Percentiles rank a stretch among this genome's conserved stretches.
phyloP scores from a whole-genome alignment of 1,284 basidiomycete species.

The Exsudoporus floridanus region DNA sequence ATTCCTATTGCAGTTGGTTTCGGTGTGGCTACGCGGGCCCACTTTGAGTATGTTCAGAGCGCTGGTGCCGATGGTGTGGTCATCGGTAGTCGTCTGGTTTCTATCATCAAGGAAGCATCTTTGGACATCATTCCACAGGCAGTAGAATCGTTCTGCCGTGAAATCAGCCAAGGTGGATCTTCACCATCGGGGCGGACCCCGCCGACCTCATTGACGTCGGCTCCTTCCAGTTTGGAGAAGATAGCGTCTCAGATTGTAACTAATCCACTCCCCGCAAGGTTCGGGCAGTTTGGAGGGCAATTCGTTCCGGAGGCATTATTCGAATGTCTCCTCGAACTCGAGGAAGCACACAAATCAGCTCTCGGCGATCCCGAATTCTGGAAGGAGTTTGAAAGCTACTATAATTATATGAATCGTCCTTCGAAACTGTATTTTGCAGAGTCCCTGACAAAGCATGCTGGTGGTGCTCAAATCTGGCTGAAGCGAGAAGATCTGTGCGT shows the following conservation, averaged over 20 bases:
- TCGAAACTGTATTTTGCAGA: constrained; percentile 49
- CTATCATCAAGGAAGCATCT: constrained; percentile 71
- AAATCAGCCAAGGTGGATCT: constrained; percentile 65
- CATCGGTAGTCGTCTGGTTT: constrained; percentile 85
- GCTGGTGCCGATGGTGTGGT: constrained; percentile 95
- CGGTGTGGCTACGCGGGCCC: constrained; percentile 89
- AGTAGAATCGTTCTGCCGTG: constrained; percentile 76
- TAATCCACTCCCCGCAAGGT: constrained; percentile 70
- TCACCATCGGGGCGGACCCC: constrained; percentile 36
- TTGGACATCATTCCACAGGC: constrained; percentile 51
- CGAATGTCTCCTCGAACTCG: constrained; percentile 88
- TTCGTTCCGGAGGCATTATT: constrained; percentile 95
- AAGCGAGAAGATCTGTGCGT: constrained; percentile 93
- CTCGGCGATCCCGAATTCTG: constrained; percentile 89
- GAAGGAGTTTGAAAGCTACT: constrained; percentile 89
- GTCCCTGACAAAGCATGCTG: constrained; percentile 44
- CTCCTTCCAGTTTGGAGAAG: constrained; percentile 1
- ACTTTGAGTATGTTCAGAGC: constrained; percentile 83
- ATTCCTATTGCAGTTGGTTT: constrained; percentile 92
- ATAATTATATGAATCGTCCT: constrained; percentile 63
- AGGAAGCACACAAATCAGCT: constrained; percentile 86
- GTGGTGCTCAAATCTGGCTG: constrained; percentile 93
- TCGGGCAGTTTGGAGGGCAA: constrained; percentile 96
- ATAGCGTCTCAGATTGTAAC: constrained; percentile 10
- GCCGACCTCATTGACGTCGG: constrained; percentile 47